A percentile compares a stretch with the other conserved stretches of the same genome.
Evolutionary conservation across 345 rosid species (phyloP).

Genomic region (Euphorbia lathyris): DNA sequence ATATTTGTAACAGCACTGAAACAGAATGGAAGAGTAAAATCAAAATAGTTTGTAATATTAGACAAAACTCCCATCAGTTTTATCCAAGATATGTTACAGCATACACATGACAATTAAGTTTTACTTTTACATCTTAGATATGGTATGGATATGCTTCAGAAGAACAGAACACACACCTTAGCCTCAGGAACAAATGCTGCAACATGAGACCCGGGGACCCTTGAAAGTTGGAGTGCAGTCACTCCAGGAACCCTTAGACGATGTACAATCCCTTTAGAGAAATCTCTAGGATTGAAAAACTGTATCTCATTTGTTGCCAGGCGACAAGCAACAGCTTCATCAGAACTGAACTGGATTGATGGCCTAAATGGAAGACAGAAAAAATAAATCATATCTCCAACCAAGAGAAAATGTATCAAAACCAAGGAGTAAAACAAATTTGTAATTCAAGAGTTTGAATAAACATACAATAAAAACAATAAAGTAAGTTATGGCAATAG

Average conservation of each 20-base stretch:
- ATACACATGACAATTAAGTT: neutral
- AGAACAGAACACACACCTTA: constrained; percentile 49
- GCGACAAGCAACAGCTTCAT: constrained; percentile 81
- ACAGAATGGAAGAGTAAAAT: neutral
- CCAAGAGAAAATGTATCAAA: neutral
- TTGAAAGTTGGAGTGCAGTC: constrained; percentile 80
- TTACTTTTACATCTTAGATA: neutral
- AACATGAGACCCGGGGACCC: constrained; percentile 73
- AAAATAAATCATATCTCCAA: neutral
- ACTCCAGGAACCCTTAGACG: constrained; percentile 72
- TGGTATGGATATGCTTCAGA: neutral
- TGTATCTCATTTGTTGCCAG: constrained; percentile 87
- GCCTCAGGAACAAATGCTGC: constrained; percentile 91
- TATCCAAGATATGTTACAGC: neutral
- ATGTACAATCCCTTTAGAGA: constrained; percentile 64
- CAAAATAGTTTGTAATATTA: neutral
- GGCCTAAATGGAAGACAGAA: constrained; percentile 55
- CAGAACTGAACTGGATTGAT: constrained; percentile 63
- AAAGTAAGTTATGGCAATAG: neutral
- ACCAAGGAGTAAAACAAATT: neutral
- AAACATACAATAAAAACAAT: neutral
- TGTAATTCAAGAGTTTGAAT: neutral
- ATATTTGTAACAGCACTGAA: neutral
- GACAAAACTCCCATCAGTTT: neutral
- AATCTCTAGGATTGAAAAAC: constrained; percentile 77